Percentiles rank a stretch among this genome's conserved stretches.
Conservation (phyloP, 352 stramenopile species). For the Pythium monospermum region DNA sequence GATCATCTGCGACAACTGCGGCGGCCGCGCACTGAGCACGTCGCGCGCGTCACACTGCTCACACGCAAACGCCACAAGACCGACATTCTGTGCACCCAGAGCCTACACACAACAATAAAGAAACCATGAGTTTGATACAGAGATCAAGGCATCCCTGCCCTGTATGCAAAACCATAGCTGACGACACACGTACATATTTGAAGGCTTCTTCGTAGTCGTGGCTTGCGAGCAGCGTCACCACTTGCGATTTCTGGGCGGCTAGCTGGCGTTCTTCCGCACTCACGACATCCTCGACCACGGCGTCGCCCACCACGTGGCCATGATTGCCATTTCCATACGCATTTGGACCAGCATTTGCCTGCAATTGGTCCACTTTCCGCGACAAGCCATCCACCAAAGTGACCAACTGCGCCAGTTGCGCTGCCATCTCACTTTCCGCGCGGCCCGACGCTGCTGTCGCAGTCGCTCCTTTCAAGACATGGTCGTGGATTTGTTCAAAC, state of each 20-base stretch:
- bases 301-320: slow-evolving; percentile 16
- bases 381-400: slow-evolving; percentile 51
- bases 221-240: slow-evolving; percentile 40
- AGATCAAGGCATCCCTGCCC: not conserved
- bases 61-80: slow-evolving; percentile 65
- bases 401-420: slow-evolving; percentile 61
- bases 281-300: no score
- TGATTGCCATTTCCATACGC: no score
- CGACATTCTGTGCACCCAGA: slow-evolving; percentile 70
- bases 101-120: slow-evolving; percentile 23
- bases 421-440: slow-evolving; percentile 41
- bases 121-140: slow-evolving; percentile 3
- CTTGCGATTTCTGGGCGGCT: slow-evolving; percentile 49
- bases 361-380: slow-evolving; percentile 60
- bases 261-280: slow-evolving; percentile 49
- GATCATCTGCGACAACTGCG: slow-evolving; percentile 81
- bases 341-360: slow-evolving; percentile 13
- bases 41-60: slow-evolving; percentile 57
- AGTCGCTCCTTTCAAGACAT: slow-evolving; percentile 68
- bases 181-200: slow-evolving; percentile 40
- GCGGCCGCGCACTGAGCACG: slow-evolving; percentile 57
- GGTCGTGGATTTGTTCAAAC: slow-evolving; percentile 87
- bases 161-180: not conserved
- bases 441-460: slow-evolving; percentile 39
- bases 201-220: slow-evolving; percentile 78